These are phyloP conservation scores for Acacia melanoxylon DNA, from an alignment of 306 rosid genomes.

Conservation along the genomic window DNA sequence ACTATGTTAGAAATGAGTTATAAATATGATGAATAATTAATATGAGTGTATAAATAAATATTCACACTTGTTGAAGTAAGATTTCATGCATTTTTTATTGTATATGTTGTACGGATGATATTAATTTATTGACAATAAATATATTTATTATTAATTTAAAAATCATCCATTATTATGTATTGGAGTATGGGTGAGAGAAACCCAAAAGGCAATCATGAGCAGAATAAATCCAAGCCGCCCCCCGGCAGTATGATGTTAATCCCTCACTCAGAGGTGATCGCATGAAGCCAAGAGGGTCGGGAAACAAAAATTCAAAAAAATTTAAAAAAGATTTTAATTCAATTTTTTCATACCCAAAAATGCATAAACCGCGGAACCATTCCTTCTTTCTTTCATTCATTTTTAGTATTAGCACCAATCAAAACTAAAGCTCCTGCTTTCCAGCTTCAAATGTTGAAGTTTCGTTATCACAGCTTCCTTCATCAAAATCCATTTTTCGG, in stretches of 20 bases:
- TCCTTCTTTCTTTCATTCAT: not conserved
- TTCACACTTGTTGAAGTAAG: not conserved
- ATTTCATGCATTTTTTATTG: not conserved
- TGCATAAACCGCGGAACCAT: constrained; percentile 30
- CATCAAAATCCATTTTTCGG: constrained; percentile 31
- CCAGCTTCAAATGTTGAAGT: not conserved
- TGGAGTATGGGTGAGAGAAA: not conserved
- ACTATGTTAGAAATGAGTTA: too few relatives aligned
- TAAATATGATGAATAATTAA: too few relatives aligned
- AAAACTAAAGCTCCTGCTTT: not conserved
- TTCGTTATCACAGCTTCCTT: constrained; percentile 3
- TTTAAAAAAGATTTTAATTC: not conserved
- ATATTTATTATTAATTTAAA: not conserved
- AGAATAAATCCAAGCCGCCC: not conserved
- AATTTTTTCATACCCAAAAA: not conserved
- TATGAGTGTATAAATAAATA: not conserved
- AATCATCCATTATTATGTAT: too few relatives aligned
- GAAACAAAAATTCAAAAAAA: not conserved
- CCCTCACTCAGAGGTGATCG: not conserved
- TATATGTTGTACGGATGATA: not conserved
- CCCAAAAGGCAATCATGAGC: not conserved
- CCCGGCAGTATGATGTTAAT: not conserved
- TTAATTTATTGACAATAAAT: not conserved
- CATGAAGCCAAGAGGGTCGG: not conserved
- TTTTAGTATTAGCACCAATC: not conserved